Evolutionary conservation across 2,329 filamentous ascomycete genomes (phyloP).

Genomic region (Pseudonectria buxi): DNA sequence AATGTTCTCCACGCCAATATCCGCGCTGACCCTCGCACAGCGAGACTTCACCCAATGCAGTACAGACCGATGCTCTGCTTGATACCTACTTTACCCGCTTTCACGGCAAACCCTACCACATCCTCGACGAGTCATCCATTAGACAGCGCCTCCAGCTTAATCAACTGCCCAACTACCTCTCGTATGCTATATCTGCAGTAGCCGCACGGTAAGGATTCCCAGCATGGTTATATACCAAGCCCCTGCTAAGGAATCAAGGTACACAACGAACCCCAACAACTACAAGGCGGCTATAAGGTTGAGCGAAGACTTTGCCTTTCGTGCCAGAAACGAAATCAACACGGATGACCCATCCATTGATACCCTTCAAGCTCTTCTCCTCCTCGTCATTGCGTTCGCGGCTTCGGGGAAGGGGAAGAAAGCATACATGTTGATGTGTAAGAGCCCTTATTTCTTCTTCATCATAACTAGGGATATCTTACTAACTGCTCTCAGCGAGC

Average conservation of each 20-base stretch:
- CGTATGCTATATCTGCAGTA: constrained; percentile 54
- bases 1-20: neutral
- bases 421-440: constrained; percentile 80
- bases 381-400: constrained; percentile 69
- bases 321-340: constrained; percentile 64
- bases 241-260: constrained; percentile 35
- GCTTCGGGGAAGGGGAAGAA: constrained; percentile 76
- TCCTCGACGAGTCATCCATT: constrained; percentile 70
- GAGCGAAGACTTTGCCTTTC: constrained; percentile 67
- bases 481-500: constrained; percentile 49
- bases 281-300: constrained; percentile 61
- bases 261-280: constrained; percentile 60
- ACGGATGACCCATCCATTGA: constrained; percentile 77
- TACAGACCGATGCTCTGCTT: constrained; percentile 57
- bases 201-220: constrained; percentile 46
- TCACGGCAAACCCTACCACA: constrained; percentile 75
- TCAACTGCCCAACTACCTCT: constrained; percentile 52
- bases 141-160: constrained; percentile 65
- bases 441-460: constrained; percentile 6
- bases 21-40: constrained; percentile 24
- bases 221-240: neutral
- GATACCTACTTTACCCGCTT: constrained; percentile 75
- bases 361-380: constrained; percentile 64
- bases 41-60: constrained; percentile 37
- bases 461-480: neutral